phyloP scores from a whole-genome alignment of 352 stramenopile genomes.

The Phytophthora kernoviae region DNA sequence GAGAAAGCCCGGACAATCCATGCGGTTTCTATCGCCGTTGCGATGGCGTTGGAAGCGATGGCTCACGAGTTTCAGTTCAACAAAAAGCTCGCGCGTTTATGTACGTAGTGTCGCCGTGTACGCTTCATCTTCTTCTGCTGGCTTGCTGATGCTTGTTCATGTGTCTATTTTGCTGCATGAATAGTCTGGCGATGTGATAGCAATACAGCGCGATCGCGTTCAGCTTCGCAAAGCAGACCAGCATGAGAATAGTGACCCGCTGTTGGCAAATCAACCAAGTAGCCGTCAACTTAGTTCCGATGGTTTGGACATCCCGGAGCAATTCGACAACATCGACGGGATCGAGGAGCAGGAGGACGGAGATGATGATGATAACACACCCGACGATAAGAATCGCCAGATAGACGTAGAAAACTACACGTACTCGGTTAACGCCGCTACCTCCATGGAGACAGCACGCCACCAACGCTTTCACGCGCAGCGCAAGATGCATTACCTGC shows the following conservation, averaged over 20 bases:
- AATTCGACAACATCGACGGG: conserved; percentile 12
- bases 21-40: conserved; percentile 18
- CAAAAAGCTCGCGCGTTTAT: conserved; percentile 44
- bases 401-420: conserved; percentile 52
- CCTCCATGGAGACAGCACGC: conserved; percentile 49
- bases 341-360: conserved; percentile 5
- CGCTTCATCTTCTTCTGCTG: not conserved
- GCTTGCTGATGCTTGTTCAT: not conserved
- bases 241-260: conserved; percentile 1
- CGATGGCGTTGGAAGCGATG: conserved; percentile 36
- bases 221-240: conserved; percentile 6
- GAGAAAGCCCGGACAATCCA: conserved; percentile 8
- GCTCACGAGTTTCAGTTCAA: conserved; percentile 12
- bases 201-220: conserved; percentile 19
- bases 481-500: conserved; percentile 82
- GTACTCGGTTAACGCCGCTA: conserved; percentile 57
- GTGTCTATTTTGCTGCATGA: conserved; percentile 1
- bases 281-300: conserved; percentile 7
- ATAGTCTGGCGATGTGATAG: conserved; percentile 29
- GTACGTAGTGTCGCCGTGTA: conserved; percentile 22
- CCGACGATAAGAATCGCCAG: conserved; percentile 3
- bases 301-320: conserved; percentile 5
- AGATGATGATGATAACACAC: conserved; percentile 9
- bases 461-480: conserved; percentile 64
- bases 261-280: conserved; percentile 15